Base-by-base conservation (phyloP, 2,329 filamentous ascomycete species). In the Pseudogymnoascus sp. region DNA sequence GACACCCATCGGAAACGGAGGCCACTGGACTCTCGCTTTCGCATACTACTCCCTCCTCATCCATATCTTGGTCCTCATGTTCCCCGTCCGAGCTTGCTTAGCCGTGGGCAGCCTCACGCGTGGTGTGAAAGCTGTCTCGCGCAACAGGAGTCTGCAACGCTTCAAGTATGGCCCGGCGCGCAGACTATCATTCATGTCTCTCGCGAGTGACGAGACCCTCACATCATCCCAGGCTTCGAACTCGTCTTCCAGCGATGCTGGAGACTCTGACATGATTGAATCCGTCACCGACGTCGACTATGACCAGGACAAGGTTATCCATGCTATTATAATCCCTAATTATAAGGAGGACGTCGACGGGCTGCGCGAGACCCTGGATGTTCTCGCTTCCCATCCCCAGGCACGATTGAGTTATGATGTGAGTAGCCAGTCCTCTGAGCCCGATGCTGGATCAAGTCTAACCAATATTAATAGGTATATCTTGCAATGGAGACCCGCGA, bases 401-500 rank as follows among this genome's bases (percentile, higher is more conserved):
- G 88, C 88, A 26, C 78, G 79, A 62, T 78, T 77, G 68, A 83
- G 81, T 60, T 91, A 90, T 72, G 88, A 90, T 79, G 88, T 90
- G 75, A 79, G 87, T 83, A 7, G 11, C 26, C 26, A 9, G 17
- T 10, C 2, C 23, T 29, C 23, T 26, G 21, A 46, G 13, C 13
- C 2, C 21, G 15, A 15, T 3, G 13, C 3, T 31, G 5, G 19
- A 17, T 35, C 46, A 23, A 7, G 15, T 53, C 15, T 64, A 53
- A 38, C 23, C 35, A 15, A 26, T 13, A 4, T 11, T 15, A 19
- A 31, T 61, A 90, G 88, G 77, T 91, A 62, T 90, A 87, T 70
- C 79, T 91, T 31, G 88, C 84, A 21, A 90, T 90, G 88, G 88
- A 90, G 71, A 77, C 86, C 69, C 84, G 88, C 64, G 88, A 91